phyloP scores from a whole-genome alignment of 2,329 filamentous ascomycete genomes.

The Xylaria digitata region DNA sequence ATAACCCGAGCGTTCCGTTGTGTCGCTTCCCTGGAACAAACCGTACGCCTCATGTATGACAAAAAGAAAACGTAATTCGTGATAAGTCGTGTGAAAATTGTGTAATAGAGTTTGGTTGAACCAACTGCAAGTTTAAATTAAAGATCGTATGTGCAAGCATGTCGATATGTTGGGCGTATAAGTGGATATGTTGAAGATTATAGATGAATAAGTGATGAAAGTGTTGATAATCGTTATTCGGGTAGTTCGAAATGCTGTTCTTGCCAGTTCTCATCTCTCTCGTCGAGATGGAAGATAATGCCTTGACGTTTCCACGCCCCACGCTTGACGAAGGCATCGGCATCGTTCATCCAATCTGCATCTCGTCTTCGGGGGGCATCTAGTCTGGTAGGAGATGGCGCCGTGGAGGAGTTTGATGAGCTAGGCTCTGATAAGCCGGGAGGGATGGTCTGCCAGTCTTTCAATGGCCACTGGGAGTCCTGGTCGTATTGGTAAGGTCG shows the following conservation, averaged over 20 bases:
- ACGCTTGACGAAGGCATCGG: slow-evolving; percentile 48
- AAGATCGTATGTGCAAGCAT: slow-evolving; percentile 15
- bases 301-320: slow-evolving; percentile 51
- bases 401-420: slow-evolving; percentile 37
- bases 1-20: slow-evolving; percentile 17
- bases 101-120: not conserved
- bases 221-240: slow-evolving; percentile 36
- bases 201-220: not conserved
- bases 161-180: slow-evolving; percentile 3
- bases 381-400: slow-evolving; percentile 37
- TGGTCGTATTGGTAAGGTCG: slow-evolving; percentile 48
- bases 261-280: slow-evolving; percentile 42
- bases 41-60: slow-evolving; percentile 11
- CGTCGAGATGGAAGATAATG: slow-evolving; percentile 50
- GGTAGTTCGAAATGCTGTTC: slow-evolving; percentile 49
- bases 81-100: slow-evolving; percentile 11
- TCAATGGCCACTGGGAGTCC: slow-evolving; percentile 49
- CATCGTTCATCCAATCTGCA: slow-evolving; percentile 46
- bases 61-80: slow-evolving; percentile 23
- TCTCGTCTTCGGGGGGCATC: slow-evolving; percentile 43
- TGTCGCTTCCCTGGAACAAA: slow-evolving; percentile 4
- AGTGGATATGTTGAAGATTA: not conserved
- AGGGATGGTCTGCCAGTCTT: slow-evolving; percentile 50
- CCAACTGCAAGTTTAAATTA: not conserved
- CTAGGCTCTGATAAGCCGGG: slow-evolving; percentile 42